These are phyloP conservation scores for Leccinum imitatum DNA, from an alignment of 768 basidiomycete genomes.

Conservation along the genomic window DNA sequence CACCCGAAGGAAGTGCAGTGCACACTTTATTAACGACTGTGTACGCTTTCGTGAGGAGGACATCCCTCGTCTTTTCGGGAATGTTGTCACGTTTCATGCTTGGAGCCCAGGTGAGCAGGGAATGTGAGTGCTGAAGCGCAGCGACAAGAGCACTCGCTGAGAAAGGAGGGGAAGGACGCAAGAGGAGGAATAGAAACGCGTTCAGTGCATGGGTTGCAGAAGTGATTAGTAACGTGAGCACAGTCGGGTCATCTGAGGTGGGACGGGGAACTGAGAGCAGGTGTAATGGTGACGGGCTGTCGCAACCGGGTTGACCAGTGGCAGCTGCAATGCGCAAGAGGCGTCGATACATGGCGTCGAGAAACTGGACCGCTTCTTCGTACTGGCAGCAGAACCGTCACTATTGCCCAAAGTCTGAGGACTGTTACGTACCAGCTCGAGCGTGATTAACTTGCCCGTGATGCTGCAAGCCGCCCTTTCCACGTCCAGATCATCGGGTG, in stretches of 20 bases:
- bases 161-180: constrained; percentile 19
- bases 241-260: constrained; percentile 25
- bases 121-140: constrained; percentile 32
- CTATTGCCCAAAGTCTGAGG: not conserved
- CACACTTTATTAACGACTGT: constrained; percentile 43
- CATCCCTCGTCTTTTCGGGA: constrained; percentile 54
- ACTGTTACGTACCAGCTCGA: constrained; percentile 64
- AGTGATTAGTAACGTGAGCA: constrained; percentile 57
- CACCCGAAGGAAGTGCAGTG: constrained; percentile 31
- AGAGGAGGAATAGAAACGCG: constrained; percentile 35
- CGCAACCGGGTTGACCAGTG: not conserved
- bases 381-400: constrained; percentile 40
- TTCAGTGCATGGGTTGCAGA: constrained; percentile 58
- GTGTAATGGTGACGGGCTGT: constrained; percentile 17
- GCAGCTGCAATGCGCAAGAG: constrained; percentile 28
- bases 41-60: constrained; percentile 60
- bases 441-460: constrained; percentile 59
- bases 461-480: constrained; percentile 73
- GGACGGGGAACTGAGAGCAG: constrained; percentile 47
- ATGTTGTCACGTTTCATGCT: constrained; percentile 35
- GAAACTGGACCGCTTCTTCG: constrained; percentile 45
- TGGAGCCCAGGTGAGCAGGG: constrained; percentile 56
- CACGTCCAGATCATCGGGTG: constrained; percentile 55
- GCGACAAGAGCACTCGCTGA: constrained; percentile 27
- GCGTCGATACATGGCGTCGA: constrained; percentile 47